Evolutionary conservation across 768 basidiomycete species (phyloP).

Genomic region (Rhizopogon rudus): DNA sequence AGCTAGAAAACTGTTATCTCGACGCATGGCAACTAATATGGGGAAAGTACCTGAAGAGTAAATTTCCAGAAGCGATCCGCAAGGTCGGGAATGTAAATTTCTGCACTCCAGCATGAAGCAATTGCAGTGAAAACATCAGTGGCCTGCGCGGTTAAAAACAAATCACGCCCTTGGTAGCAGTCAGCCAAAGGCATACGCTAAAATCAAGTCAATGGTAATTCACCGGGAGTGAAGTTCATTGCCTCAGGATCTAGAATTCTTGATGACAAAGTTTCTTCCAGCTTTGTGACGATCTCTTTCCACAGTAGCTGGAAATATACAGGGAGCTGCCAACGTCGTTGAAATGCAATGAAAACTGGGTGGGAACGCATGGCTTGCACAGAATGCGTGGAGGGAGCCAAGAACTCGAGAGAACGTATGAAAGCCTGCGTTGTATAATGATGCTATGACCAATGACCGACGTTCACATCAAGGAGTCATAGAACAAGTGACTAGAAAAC

Average conservation of each 20-base stretch:
- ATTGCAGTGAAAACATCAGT: constrained; percentile 69
- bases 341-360: constrained; percentile 66
- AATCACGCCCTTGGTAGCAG: constrained; percentile 16
- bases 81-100: constrained; percentile 81
- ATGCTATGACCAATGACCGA: constrained; percentile 45
- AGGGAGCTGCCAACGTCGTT: constrained; percentile 90
- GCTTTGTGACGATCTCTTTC: constrained; percentile 81
- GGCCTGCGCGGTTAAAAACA: constrained; percentile 60
- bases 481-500: background rate
- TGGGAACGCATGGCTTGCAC: constrained; percentile 71
- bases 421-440: constrained; percentile 83
- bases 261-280: constrained; percentile 63
- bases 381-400: constrained; percentile 71
- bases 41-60: constrained; percentile 67
- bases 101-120: constrained; percentile 78
- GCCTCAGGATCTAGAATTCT: constrained; percentile 35
- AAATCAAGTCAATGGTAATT: constrained; percentile 4
- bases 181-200: background rate
- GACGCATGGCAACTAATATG: background rate
- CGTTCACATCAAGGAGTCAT: background rate
- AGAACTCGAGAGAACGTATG: constrained; percentile 71
- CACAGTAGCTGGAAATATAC: constrained; percentile 96
- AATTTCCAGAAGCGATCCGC: constrained; percentile 87
- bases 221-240: constrained; percentile 35
- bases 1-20: constrained; percentile 43